Conservation (phyloP, 2,329 filamentous ascomycete species). For the Diaporthe destruens region DNA sequence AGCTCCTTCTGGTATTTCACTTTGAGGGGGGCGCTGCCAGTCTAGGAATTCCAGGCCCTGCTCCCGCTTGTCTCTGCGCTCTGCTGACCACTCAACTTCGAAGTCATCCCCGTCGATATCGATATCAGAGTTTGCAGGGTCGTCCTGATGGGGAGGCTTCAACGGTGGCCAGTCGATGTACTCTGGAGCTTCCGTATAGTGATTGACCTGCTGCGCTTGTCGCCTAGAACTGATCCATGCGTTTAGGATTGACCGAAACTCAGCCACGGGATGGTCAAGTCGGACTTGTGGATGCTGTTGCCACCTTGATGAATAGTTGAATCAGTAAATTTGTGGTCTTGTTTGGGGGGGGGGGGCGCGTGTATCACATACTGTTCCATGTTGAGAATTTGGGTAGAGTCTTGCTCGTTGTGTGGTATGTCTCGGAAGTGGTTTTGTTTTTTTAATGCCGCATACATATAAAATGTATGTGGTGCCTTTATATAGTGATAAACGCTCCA, state of each 20-base stretch:
- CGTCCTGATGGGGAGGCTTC: neutral
- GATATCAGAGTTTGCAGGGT: neutral
- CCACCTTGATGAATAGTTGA: neutral
- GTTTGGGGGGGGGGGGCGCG: neutral
- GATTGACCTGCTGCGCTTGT: conserved; percentile 45
- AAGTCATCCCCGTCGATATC: neutral
- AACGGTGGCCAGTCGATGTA: conserved; percentile 32
- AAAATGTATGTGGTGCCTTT: too few species aligned
- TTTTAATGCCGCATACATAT: too few species aligned
- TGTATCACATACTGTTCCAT: neutral
- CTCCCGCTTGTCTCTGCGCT: neutral
- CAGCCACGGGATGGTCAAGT: conserved; percentile 18
- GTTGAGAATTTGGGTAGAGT: conserved; percentile 34
- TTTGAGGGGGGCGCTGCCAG: conserved; percentile 6
- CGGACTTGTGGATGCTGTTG: conserved; percentile 17
- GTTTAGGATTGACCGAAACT: conserved; percentile 29
- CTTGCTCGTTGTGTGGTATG: conserved; percentile 46
- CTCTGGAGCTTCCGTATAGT: conserved; percentile 26
- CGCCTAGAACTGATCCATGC: conserved; percentile 49
- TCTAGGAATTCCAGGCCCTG: conserved; percentile 1
- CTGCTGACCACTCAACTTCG: neutral
- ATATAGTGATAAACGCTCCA: too few species aligned
- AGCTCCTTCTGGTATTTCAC: neutral
- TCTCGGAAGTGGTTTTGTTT: conserved; percentile 42
- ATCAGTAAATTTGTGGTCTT: neutral